Evolutionary conservation across 2,329 filamentous ascomycete species (phyloP).

Genomic region (Tricladium varicosporioides): DNA sequence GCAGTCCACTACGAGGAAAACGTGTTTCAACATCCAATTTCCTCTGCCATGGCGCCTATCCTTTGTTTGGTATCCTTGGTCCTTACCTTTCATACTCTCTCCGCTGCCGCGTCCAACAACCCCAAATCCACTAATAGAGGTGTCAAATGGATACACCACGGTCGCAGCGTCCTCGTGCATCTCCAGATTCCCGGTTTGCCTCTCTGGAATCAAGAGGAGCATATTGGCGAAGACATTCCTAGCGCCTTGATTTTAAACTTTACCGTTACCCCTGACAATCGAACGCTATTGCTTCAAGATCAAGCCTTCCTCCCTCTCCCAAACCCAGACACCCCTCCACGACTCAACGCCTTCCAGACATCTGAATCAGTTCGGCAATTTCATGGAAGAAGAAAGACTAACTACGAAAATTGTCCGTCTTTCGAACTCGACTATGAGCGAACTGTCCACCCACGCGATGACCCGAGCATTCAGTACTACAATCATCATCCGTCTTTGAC

Average conservation of each 20-base stretch:
- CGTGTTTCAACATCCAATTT: too few species aligned
- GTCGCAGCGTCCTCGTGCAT: slow-evolving; percentile 18
- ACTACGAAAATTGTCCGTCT: neutral
- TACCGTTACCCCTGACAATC: slow-evolving; percentile 21
- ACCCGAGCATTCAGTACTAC: slow-evolving; percentile 6
- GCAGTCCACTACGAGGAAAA: too few species aligned
- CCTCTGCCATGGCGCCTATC: too few species aligned
- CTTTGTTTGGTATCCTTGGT: too few species aligned
- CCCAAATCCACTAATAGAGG: neutral
- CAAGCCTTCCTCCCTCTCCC: slow-evolving; percentile 21
- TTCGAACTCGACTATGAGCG: slow-evolving; percentile 13
- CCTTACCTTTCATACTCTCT: too few species aligned
- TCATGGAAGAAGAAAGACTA: neutral
- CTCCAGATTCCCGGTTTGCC: slow-evolving; percentile 20
- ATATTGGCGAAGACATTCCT: slow-evolving; percentile 12
- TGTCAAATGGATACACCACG: slow-evolving; percentile 20
- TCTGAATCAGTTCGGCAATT: neutral
- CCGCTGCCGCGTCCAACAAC: too few species aligned
- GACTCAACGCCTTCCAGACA: slow-evolving; percentile 18
- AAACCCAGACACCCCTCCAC: slow-evolving; percentile 14
- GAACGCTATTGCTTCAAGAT: slow-evolving; percentile 21
- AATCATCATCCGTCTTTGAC: slow-evolving; percentile 5
- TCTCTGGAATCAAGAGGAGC: slow-evolving; percentile 12
- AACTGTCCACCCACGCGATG: slow-evolving; percentile 7
- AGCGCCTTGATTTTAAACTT: slow-evolving; percentile 23